Evolutionary conservation across 495 filamentous ascomycete genomes (phyloP), one percentile per base, ranked within the genome.

Genomic region (Neurospora sp.): DNA sequence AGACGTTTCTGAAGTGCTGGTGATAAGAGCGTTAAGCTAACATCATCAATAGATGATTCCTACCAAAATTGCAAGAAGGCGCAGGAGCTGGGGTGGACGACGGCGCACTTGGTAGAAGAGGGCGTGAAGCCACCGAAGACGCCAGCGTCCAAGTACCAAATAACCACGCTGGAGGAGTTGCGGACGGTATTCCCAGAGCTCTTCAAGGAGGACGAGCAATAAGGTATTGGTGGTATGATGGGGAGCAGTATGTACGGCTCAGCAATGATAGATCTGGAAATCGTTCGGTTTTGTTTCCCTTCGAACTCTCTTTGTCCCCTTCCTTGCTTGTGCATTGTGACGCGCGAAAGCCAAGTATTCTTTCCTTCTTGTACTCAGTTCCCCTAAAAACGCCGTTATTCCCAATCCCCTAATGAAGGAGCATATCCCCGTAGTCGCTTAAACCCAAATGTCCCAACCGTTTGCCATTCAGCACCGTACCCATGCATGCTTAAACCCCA

Each of bases 61-160:
- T 86, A 88, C 71, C 76, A 88, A 42, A 98, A 98, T 76, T 93
- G 89, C 77, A 87, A 84, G 69, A 87, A 88, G 74, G 91, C 92
- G 0, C 86, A 91, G 69, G 87, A 87, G 39, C 84, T 94, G 40
- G 94, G 94, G 14, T 98, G 94, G 94, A 90, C 85, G 2, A 85
- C 89, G 0, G 91, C 85, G 39, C 94, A 98, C 79, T 84, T 97
- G n/a, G 87, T 98, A 0, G 94, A 97, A 76, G 87, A 91, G 11
- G 86, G 83, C 1, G 81, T 91, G 46, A 83, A 86, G 35, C 76
- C 84, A 18, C 94, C 93, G 0, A 78, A 78, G 38, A 83, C 82
- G 5, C 87, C 82, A 66, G 91, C 90, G 10, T 89, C 88, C 46
- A 87, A 91, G 74, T 89, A 91, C 77, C 87, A 91, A 76, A 89